Conservation (phyloP, 805 yeast species). For the Grigorovia humatica region DNA sequence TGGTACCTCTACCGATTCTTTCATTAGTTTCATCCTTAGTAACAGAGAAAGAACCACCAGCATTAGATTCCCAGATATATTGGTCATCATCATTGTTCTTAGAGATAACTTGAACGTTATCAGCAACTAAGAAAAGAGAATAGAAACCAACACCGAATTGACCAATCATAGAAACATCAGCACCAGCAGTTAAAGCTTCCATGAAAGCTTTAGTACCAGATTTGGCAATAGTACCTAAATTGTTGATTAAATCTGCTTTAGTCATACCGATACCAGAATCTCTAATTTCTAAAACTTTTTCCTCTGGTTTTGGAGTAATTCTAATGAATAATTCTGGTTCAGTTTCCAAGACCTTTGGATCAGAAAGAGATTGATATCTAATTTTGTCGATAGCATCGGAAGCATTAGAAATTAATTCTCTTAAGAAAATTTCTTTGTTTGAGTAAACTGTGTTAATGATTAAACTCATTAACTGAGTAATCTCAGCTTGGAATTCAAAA, state of each 20-base stretch:
- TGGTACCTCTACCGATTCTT: conserved; percentile 87
- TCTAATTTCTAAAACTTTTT: conserved; percentile 89
- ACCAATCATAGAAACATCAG: conserved; percentile 99
- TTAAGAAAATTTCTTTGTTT: conserved; percentile 96
- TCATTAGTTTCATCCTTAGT: conserved; percentile 82
- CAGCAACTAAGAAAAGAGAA: conserved; percentile 98
- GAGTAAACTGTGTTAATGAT: conserved; percentile 99
- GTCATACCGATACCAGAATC: conserved; percentile 99
- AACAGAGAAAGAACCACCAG: conserved; percentile 98
- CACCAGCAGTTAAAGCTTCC: conserved; percentile 99
- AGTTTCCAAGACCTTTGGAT: conserved; percentile 81
- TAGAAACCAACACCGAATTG: conserved; percentile 99
- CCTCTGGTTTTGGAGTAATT: conserved; percentile 93
- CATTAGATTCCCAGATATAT: conserved; percentile 99
- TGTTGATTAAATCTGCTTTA: conserved; percentile 96
- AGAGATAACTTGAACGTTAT: conserved; percentile 95
- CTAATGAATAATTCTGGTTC: conserved; percentile 97
- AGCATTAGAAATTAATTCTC: conserved; percentile 98
- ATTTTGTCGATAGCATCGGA: conserved; percentile 98
- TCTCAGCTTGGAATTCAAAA: conserved; percentile 99
- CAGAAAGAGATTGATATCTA: conserved; percentile 91
- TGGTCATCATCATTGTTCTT: conserved; percentile 99
- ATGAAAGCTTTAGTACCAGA: conserved; percentile 99
- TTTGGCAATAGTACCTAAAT: conserved; percentile 99
- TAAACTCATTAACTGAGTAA: conserved; percentile 99